Base-by-base conservation (phyloP, 2,329 filamentous ascomycete genomes). In the Dothideomycetes sp. region DNA sequence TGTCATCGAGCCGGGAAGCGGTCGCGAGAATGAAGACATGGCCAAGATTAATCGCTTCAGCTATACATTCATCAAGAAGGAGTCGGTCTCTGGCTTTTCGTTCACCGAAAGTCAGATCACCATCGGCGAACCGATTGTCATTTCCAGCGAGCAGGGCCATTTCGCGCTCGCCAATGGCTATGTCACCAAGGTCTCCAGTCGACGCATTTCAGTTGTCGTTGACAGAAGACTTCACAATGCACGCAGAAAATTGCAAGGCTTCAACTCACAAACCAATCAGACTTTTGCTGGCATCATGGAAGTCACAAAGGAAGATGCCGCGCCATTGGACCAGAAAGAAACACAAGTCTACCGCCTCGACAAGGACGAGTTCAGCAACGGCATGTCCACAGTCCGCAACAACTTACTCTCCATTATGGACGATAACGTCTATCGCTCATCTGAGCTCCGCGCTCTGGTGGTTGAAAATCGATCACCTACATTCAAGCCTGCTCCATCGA, bases 281-380 rank as follows among this genome's bases (percentile, higher is more conserved):
- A 75, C 80, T 3, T 98, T 96, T 63, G 74, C 76, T 4, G 87
- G 88, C 35, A 89, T 95, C 47, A 94, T 95, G 85, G 84, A 94
- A 48, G 79, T 93, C 18, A 71, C 69, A 10, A 68, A 68, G 4
- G 72, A 78, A 50, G 74, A 55, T 14, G 16, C 22, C 16, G 22
- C 12, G 4, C 31, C 34, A n/a, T 15, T 15, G 11, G 33, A 38
- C 11, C 12, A 19, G 4, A 34, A 33, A 9, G 31, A 40, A 8
- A 38, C 41, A 42, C 40, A 42, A 49, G 69, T 77, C 36, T 98
- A 94, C 52, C 81, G 91, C 17, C 68, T 98, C 3, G 91, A 98
- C 62, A 95, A 95, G 57, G 91, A 98, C 52, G 91, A 98, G 55
- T 98, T 98, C 61, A 94, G 86, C 62, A 96, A 94, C 52, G 91